These are phyloP conservation scores for Eutrema salsugineum DNA, from an alignment of 441 rosid genomes.

Conservation along the genomic window DNA sequence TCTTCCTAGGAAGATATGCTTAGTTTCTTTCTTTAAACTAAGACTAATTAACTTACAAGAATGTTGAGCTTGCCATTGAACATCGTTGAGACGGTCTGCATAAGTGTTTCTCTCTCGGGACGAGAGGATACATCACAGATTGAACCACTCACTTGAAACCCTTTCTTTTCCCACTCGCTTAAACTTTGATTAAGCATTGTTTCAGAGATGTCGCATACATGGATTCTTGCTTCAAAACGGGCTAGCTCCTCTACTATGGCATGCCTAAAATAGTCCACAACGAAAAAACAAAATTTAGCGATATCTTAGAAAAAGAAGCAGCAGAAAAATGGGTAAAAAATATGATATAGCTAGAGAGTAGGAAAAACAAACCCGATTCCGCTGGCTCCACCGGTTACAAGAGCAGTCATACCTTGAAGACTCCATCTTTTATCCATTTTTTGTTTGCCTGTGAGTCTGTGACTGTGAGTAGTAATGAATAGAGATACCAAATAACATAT, in stretches of 20 bases:
- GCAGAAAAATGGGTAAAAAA: not conserved
- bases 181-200: slow-evolving; percentile 27
- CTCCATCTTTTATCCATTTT: slow-evolving; percentile 24
- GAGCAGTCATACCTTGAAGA: slow-evolving; percentile 30
- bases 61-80: slow-evolving; percentile 41
- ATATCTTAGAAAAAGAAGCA: not conserved
- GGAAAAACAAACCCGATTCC: slow-evolving; percentile 24
- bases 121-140: no score
- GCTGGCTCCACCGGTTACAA: slow-evolving; percentile 30
- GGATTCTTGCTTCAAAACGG: slow-evolving; percentile 18
- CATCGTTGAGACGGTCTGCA: slow-evolving; percentile 21
- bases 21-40: not conserved
- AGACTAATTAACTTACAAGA: slow-evolving; percentile 32
- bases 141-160: no score
- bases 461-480: not conserved
- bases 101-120: no score
- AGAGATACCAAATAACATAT: not conserved
- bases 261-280: not conserved
- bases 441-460: not conserved
- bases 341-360: not conserved
- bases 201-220: slow-evolving; percentile 35
- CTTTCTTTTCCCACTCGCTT: no score
- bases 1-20: not conserved
- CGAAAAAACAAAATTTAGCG: not conserved
- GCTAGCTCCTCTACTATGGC: slow-evolving; percentile 41